These are phyloP conservation scores for Clonostachys byssicola DNA, from an alignment of 2,329 filamentous ascomycete genomes.

Conservation along the genomic window DNA sequence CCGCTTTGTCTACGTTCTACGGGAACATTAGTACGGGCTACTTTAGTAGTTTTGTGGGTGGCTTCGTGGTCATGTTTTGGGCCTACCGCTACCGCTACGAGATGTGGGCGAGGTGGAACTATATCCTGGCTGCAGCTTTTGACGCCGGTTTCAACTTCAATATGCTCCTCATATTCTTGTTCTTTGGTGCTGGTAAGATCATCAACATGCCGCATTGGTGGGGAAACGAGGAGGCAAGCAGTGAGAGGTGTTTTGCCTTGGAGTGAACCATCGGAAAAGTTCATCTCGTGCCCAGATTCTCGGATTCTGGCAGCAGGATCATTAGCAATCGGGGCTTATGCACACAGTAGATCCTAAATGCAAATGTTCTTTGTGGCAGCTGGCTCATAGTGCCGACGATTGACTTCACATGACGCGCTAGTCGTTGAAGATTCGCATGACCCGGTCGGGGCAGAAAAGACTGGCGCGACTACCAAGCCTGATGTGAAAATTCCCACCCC, in stretches of 20 bases:
- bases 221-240: conserved; percentile 51
- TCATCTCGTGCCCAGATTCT: no score
- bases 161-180: conserved; percentile 56
- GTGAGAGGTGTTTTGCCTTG: conserved; percentile 56
- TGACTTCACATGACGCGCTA: background rate
- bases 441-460: background rate
- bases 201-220: conserved; percentile 60
- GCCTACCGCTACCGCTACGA: conserved; percentile 50
- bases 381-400: no score
- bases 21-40: conserved; percentile 59
- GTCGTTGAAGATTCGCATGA: background rate
- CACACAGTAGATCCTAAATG: no score
- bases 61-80: conserved; percentile 57
- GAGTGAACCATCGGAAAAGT: background rate
- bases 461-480: background rate
- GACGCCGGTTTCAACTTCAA: conserved; percentile 61
- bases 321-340: no score
- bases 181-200: conserved; percentile 51
- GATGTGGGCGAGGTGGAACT: conserved; percentile 57
- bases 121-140: conserved; percentile 56
- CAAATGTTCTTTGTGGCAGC: no score
- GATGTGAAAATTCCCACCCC: background rate
- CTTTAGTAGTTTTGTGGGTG: conserved; percentile 52
- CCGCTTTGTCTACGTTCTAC: conserved; percentile 49
- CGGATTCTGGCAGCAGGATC: no score